phyloP scores from a whole-genome alignment of 2,329 filamentous ascomycete species.

The Neoarthrinium moseri region DNA sequence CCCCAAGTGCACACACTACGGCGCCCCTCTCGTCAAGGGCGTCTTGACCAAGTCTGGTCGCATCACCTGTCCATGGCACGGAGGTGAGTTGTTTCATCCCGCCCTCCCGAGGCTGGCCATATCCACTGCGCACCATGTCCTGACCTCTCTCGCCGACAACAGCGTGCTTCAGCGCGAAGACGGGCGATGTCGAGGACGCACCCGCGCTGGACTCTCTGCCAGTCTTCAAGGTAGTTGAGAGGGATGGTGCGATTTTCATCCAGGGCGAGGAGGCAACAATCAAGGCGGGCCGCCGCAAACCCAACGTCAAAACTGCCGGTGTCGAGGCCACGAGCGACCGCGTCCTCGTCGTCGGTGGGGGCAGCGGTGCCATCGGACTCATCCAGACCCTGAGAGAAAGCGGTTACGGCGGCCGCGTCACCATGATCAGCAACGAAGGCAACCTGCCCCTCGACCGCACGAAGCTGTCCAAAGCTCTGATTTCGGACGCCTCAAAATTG shows the following conservation, averaged over 20 bases:
- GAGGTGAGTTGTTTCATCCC: conserved; percentile 58
- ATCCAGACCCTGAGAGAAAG: conserved; percentile 80
- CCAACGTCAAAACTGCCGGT: conserved; percentile 68
- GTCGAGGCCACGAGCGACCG: conserved; percentile 51
- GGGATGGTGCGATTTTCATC: conserved; percentile 81
- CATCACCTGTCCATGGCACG: conserved; percentile 94
- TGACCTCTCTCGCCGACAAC: conserved; percentile 12
- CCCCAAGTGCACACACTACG: conserved; percentile 87
- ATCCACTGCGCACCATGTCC: not conserved
- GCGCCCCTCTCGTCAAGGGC: conserved; percentile 83
- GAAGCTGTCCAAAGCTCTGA: conserved; percentile 91
- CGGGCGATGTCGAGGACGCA: conserved; percentile 92
- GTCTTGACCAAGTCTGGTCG: conserved; percentile 79
- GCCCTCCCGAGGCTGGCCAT: no score
- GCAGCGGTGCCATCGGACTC: conserved; percentile 78
- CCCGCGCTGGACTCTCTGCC: conserved; percentile 85
- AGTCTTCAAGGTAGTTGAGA: conserved; percentile 78
- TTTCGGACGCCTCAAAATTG: conserved; percentile 77
- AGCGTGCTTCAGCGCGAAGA: conserved; percentile 91
- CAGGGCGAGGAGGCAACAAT: conserved; percentile 76
- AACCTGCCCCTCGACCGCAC: conserved; percentile 89
- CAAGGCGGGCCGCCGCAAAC: conserved; percentile 71
- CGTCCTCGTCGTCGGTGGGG: conserved; percentile 85
- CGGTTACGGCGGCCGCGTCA: conserved; percentile 78
- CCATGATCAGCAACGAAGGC: conserved; percentile 80